These are phyloP conservation scores for Darksidea phi DNA, from an alignment of 495 filamentous ascomycete genomes.

Conservation along the genomic window DNA sequence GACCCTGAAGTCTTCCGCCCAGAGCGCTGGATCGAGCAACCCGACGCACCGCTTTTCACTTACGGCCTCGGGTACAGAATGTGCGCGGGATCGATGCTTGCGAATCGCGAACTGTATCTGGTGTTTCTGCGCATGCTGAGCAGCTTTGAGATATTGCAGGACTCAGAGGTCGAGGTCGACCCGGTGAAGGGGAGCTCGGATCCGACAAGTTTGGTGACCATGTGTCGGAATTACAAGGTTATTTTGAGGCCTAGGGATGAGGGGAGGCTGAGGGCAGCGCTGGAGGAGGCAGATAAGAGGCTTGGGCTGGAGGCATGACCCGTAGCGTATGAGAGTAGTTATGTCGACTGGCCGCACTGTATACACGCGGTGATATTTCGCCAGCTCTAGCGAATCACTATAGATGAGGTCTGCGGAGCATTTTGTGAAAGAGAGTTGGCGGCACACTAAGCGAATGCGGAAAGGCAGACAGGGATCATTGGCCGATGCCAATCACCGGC, in stretches of 20 bases:
- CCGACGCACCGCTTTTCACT: slow-evolving; percentile 60
- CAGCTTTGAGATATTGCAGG: slow-evolving; percentile 56
- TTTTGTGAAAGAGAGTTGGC: not conserved
- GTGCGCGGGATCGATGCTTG: slow-evolving; percentile 63
- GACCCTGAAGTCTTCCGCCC: slow-evolving; percentile 61
- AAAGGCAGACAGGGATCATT: too few species aligned
- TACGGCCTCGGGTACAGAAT: slow-evolving; percentile 66
- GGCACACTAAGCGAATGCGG: not conserved
- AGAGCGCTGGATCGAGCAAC: slow-evolving; percentile 62
- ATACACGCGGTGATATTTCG: too few species aligned
- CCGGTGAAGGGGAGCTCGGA: slow-evolving; percentile 57
- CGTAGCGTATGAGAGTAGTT: too few species aligned
- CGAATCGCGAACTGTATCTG: slow-evolving; percentile 65
- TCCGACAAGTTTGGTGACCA: slow-evolving; percentile 58
- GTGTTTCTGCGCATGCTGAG: slow-evolving; percentile 62
- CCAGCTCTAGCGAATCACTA: not conserved
- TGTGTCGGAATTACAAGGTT: slow-evolving; percentile 56
- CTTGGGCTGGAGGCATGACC: not conserved
- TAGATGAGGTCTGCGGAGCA: not conserved
- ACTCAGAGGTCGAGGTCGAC: slow-evolving; percentile 49
- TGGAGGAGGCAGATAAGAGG: slow-evolving; percentile 29
- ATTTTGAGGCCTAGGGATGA: slow-evolving; percentile 55
- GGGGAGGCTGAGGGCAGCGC: slow-evolving; percentile 41
- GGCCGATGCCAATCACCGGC: too few species aligned
- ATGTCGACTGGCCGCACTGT: too few species aligned